Evolutionary conservation across 1,284 basidiomycete genomes (phyloP).

Genomic region (Trichosporon sp.): DNA sequence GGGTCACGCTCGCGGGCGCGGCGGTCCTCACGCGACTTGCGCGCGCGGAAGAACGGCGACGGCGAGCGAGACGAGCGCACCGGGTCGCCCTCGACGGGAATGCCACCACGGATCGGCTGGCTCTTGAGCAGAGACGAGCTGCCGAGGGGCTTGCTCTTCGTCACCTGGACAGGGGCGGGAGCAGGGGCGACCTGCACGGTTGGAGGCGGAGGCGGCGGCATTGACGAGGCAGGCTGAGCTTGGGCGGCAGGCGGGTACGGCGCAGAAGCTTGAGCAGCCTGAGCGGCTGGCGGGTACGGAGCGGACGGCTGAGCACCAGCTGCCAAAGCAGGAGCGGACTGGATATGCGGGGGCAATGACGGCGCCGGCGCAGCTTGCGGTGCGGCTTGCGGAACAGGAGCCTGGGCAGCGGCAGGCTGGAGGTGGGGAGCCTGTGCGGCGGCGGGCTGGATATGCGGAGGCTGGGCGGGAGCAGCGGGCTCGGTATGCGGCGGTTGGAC

Average conservation of each 20-base stretch:
- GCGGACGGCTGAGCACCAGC: too few species aligned
- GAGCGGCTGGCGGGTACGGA: too few species aligned
- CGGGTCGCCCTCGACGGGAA: neutral
- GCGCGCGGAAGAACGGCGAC: conserved; percentile 45
- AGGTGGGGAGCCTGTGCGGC: neutral
- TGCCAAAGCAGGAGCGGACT: too few species aligned
- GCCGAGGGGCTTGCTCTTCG: neutral
- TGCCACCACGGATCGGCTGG: neutral
- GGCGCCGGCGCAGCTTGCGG: too few species aligned
- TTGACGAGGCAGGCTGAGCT: too few species aligned
- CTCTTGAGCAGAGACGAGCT: too few species aligned
- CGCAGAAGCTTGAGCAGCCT: neutral
- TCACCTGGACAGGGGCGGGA: neutral
- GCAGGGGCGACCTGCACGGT: neutral
- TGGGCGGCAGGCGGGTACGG: neutral
- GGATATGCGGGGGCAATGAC: neutral
- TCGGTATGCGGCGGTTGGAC: neutral
- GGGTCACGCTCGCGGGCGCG: conserved; percentile 52
- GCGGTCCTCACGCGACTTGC: conserved; percentile 37
- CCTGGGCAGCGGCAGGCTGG: neutral
- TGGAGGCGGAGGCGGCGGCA: neutral
- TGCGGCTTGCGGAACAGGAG: neutral
- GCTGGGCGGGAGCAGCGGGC: neutral
- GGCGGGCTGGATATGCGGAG: neutral
- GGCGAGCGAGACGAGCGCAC: conserved; percentile 28